Base-by-base conservation (phyloP, 2,329 filamentous ascomycete species). In the Gaeumannomyces sp. region DNA sequence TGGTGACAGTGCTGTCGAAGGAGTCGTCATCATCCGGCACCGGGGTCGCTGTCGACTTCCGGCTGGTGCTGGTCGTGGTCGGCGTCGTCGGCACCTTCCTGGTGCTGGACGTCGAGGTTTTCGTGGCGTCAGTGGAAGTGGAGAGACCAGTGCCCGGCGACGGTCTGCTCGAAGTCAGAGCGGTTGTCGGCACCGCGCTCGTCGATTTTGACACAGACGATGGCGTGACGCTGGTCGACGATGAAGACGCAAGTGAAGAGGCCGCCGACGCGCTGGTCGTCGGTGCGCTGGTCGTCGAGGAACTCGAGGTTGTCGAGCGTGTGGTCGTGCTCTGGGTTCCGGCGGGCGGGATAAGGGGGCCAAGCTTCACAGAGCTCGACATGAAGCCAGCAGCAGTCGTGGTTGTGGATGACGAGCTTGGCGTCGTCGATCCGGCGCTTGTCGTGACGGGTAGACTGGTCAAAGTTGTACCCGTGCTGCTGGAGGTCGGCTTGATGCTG, bases 1-100 rank as follows among this genome's bases (percentile, higher is more conserved):
- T 70, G 62, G 78, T 78, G 68, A 67, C 66, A 65, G 69, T 72
- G 27, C 75, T 62, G 63, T 76, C 74, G 65, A 75, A 72, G 66
- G 73, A 74, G 67, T 75, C 73, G 65, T 74, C 45, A 5, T 53
- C 45, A 53, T 53, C 45, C 45, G 22, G 45, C 45, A 25, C 45
- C 11, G 45, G n/a, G 8, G 45, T n/a, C 22, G 45, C 25, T 1
- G 22, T 25, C 6, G 45, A 22, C 45, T 53, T 53, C 45, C 10
- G 45, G 7, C 22, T 14, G 45, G 7, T 53, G 45, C 45, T 53
- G 45, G 22, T n/a, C 10, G 45, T 53, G 22, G 25, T 25, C 6
- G 19, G 4, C 19, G 7, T 53, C 4, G 45, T 25, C 45, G 14
- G n/a, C 45, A 22, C 22, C 22, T 25, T 25, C 14, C 45, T 53